Conservation (phyloP, 805 yeast genomes). For the Novakomyces olei region DNA sequence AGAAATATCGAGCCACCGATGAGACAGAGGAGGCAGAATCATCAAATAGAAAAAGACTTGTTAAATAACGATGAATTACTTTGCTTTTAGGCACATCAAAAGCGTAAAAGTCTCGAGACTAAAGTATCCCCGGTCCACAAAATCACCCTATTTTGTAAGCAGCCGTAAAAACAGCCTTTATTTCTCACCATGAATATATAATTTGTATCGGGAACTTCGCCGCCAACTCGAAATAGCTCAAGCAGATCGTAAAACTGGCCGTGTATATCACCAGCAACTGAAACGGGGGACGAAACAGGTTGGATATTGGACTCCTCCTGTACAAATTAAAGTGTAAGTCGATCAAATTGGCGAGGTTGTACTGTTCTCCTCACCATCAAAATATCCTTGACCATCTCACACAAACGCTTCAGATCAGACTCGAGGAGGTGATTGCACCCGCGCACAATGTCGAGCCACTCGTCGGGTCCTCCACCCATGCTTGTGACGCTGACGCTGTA, state of each 20-base stretch:
- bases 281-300: conserved; percentile 81
- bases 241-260: conserved; percentile 92
- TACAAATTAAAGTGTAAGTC: too few species aligned
- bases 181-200: conserved; percentile 39
- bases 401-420: conserved; percentile 83
- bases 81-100: conserved; percentile 78
- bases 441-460: conserved; percentile 84
- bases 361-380: conserved; percentile 42
- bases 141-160: conserved; percentile 39
- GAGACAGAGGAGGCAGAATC: background rate
- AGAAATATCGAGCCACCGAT: background rate
- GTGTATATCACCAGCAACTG: conserved; percentile 89
- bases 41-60: background rate
- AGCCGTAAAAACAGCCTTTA: background rate
- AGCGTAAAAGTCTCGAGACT: conserved; percentile 83
- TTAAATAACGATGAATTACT: conserved; percentile 21
- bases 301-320: conserved; percentile 73
- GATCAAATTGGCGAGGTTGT: background rate
- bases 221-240: conserved; percentile 73
- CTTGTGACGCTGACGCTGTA: too few species aligned
- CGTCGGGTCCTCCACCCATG: too few species aligned
- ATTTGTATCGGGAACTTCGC: conserved; percentile 73
- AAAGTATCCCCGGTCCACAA: conserved; percentile 95
- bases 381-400: conserved; percentile 85
- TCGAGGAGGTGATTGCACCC: conserved; percentile 77